Evolutionary conservation across 2,329 filamentous ascomycete species (phyloP).

Genomic region (Ceratocystiopsis minuta): DNA sequence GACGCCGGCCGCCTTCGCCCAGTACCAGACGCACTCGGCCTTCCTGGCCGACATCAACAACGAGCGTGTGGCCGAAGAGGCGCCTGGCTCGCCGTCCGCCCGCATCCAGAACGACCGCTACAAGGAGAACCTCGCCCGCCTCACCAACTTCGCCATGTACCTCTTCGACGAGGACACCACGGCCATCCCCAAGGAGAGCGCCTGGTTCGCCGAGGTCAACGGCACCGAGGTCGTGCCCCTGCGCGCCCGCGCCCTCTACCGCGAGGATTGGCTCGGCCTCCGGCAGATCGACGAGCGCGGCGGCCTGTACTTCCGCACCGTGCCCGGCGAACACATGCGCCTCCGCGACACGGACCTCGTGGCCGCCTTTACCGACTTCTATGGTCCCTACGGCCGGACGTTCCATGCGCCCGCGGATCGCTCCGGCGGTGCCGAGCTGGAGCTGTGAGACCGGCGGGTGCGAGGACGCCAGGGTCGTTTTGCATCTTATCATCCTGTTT

Average conservation of each 20-base stretch:
- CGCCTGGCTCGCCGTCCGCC: too few species aligned
- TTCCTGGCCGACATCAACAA: conserved; percentile 96
- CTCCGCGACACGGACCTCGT: conserved; percentile 48
- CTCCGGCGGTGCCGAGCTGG: too few species aligned
- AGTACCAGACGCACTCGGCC: conserved; percentile 65
- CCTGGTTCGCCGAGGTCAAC: conserved; percentile 83
- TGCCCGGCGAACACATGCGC: conserved; percentile 69
- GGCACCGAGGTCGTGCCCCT: conserved; percentile 48
- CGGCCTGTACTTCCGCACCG: conserved; percentile 55
- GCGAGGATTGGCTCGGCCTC: conserved; percentile 86
- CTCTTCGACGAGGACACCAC: conserved; percentile 75
- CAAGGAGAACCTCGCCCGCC: conserved; percentile 43
- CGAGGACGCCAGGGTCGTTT: too few species aligned
- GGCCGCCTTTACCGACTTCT: conserved; percentile 48
- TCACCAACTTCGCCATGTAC: conserved; percentile 76
- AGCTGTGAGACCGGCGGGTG: too few species aligned
- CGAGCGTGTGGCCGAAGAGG: conserved; percentile 36
- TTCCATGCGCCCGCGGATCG: conserved; percentile 10
- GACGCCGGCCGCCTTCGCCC: conserved; percentile 43
- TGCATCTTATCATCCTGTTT: too few species aligned
- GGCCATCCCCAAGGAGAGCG: conserved; percentile 75
- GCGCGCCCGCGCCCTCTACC: conserved; percentile 54
- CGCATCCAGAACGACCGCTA: conserved; percentile 54
- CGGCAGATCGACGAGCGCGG: conserved; percentile 61
- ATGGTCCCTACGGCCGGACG: conserved; percentile 27